Base-by-base conservation (phyloP, 345 rosid species). In the Lepidium aucheri region DNA sequence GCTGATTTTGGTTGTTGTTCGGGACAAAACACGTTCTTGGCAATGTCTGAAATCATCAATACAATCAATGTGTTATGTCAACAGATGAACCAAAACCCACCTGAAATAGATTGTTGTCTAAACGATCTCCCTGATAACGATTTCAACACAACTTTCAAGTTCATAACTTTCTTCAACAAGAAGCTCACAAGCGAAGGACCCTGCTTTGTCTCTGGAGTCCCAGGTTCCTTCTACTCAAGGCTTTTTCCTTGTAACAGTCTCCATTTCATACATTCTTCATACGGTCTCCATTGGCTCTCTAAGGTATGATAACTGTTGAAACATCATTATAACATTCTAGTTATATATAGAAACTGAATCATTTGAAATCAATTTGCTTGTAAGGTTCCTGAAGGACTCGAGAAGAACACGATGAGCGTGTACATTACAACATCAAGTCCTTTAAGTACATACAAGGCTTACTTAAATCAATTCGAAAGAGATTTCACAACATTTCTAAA, bases 1-100 rank as follows among this genome's bases (percentile, higher is more conserved):
- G 81, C 77, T 8, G 87, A 83, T 41, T 63, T 83, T 50, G 85
- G 85, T 5, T 83, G 85, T 39, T 74, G 82, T 56, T 73, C 85
- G 1, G 87, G 83, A 70, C 79, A 82, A 47, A 83, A 77, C 46
- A 60, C 85, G 0, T 46, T 83, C 17, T 10, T 77, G 50, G 70
- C 34, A 1, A 26, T 72, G 59, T 63, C 65, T 22, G 70, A 64
- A 22, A 55, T 72, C 4, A 14, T 70, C 2, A 71, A 77, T 1
- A 60, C 52, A 8, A 36, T 79, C 16, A 45, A 51, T 16, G 49
- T 17, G 32, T 12, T 74, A 0, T 69, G 51, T 33, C 54, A 32
- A 30, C 13, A 46, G 16, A 3, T n/a, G 42, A 46, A 69, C 20
- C 43, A 7, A 10, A 66, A 34, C 12, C 53, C 63, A 11, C 83